phyloP scores from a whole-genome alignment of 345 rosid species.

The Orychophragmus violaceus region DNA sequence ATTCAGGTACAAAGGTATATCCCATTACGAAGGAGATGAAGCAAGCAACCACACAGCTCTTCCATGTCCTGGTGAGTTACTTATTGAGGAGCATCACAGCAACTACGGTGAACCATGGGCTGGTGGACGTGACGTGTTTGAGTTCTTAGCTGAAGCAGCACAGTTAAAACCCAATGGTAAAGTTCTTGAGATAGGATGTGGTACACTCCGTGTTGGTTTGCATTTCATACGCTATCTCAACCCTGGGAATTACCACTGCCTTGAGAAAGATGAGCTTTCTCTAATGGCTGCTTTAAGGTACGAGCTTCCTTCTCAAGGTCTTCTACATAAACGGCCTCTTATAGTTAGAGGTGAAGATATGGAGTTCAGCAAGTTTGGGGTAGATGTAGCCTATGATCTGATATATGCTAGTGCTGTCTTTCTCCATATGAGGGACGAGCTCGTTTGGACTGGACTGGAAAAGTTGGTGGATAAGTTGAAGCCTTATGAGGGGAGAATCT shows the following conservation, averaged over 20 bases:
- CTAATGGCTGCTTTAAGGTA: conserved; percentile 82
- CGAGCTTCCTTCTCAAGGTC: conserved; percentile 94
- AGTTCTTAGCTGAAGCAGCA: conserved; percentile 68
- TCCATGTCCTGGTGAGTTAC: conserved; percentile 90
- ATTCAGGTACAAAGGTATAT: conserved; percentile 76
- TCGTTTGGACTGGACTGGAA: conserved; percentile 84
- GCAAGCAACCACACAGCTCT: conserved; percentile 59
- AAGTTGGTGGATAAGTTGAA: conserved; percentile 58
- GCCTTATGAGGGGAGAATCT: conserved; percentile 75
- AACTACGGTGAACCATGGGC: conserved; percentile 99
- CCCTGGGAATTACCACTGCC: conserved; percentile 63
- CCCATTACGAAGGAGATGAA: conserved; percentile 65
- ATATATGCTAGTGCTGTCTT: conserved; percentile 91
- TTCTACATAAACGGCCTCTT: conserved; percentile 66
- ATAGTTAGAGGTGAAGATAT: conserved; percentile 75
- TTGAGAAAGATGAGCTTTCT: conserved; percentile 88
- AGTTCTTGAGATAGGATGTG: conserved; percentile 91
- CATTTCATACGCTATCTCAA: conserved; percentile 74
- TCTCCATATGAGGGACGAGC: conserved; percentile 79
- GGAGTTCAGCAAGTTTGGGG: conserved; percentile 72
- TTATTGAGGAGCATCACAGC: conserved; percentile 91
- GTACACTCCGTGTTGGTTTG: conserved; percentile 80
- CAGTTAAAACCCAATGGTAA: conserved; percentile 42
- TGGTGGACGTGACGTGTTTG: conserved; percentile 89
- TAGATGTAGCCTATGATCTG: conserved; percentile 50